Percentiles rank a stretch among this genome's conserved stretches.
phyloP scores from a whole-genome alignment of 2,329 filamentous ascomycete species.

The Trichoderma sp. region DNA sequence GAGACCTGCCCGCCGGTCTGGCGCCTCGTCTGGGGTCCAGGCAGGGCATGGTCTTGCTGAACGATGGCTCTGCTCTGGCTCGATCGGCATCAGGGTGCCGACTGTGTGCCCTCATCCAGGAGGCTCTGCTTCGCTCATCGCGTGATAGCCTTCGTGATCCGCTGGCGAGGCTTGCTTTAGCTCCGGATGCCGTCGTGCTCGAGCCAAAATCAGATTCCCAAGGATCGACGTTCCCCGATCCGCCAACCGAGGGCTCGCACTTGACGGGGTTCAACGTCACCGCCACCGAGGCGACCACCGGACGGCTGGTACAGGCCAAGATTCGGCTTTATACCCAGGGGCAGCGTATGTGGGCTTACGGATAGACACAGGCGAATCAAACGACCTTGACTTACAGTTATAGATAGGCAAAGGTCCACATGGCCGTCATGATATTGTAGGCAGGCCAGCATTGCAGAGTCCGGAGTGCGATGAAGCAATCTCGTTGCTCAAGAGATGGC shows the following conservation, averaged over 20 bases:
- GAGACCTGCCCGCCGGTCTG: slow-evolving; percentile 8
- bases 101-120: slow-evolving; percentile 21
- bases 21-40: slow-evolving; percentile 2
- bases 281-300: slow-evolving; percentile 9
- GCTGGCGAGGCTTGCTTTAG: slow-evolving; percentile 3
- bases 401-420: slow-evolving; percentile 1
- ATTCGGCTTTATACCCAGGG: slow-evolving; percentile 23
- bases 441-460: slow-evolving; percentile 14
- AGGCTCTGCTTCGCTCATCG: not conserved
- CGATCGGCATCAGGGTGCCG: slow-evolving; percentile 21
- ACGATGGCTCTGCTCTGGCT: slow-evolving; percentile 22
- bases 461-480: slow-evolving; percentile 23
- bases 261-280: slow-evolving; percentile 26
- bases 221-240: slow-evolving; percentile 26
- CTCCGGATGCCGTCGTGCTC: slow-evolving; percentile 14
- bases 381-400: slow-evolving; percentile 13
- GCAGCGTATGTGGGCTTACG: slow-evolving; percentile 11
- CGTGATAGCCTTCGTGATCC: not conserved
- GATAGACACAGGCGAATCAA: not conserved
- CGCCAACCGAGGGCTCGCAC: slow-evolving; percentile 17
- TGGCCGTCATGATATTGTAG: slow-evolving; percentile 21
- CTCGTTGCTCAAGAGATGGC: slow-evolving; percentile 17
- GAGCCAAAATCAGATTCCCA: slow-evolving; percentile 23
- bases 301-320: slow-evolving; percentile 17
- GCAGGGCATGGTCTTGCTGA: slow-evolving; percentile 25